Evolutionary conservation across 1,139 yeast genomes (phyloP).

Genomic region (Debaryomyces subglobosus): DNA sequence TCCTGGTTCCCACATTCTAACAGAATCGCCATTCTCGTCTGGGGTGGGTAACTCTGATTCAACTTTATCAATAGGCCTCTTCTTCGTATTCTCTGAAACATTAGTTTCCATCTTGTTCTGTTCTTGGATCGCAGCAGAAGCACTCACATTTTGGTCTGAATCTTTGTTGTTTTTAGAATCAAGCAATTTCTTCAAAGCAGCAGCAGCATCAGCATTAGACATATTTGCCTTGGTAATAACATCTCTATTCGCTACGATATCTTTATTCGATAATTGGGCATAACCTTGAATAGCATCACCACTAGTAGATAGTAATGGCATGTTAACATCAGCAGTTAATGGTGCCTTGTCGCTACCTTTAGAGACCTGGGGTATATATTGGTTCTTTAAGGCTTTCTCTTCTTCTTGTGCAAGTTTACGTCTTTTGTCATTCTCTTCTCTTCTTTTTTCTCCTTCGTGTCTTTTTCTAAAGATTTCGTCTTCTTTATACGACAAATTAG

Average conservation of each 20-base stretch:
- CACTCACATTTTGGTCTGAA: conserved; percentile 29
- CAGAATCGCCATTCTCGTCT: conserved; percentile 54
- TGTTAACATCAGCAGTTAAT: conserved; percentile 64
- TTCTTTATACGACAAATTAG: conserved; percentile 71
- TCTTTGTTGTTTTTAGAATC: conserved; percentile 27
- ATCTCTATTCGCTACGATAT: conserved; percentile 68
- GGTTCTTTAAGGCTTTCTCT: conserved; percentile 37
- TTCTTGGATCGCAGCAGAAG: conserved; percentile 45
- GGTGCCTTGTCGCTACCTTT: conserved; percentile 81
- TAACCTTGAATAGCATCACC: conserved; percentile 69
- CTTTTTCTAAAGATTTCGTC: conserved; percentile 75
- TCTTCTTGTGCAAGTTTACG: conserved; percentile 52
- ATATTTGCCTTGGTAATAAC: conserved; percentile 74
- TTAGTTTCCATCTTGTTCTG: background rate
- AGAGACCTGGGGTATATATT: conserved; percentile 44
- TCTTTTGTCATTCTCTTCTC: conserved; percentile 65
- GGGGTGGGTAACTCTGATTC: conserved; percentile 16
- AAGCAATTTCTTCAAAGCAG: conserved; percentile 54
- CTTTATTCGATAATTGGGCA: conserved; percentile 69
- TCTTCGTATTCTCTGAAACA: conserved; percentile 27
- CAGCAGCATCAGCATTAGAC: conserved; percentile 75
- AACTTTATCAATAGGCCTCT: conserved; percentile 21
- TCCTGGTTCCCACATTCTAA: conserved; percentile 85
- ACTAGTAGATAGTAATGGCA: conserved; percentile 73
- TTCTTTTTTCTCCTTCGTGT: conserved; percentile 67